Base-by-base conservation (phyloP, 345 rosid species). In the Sonneratia caseolaris region DNA sequence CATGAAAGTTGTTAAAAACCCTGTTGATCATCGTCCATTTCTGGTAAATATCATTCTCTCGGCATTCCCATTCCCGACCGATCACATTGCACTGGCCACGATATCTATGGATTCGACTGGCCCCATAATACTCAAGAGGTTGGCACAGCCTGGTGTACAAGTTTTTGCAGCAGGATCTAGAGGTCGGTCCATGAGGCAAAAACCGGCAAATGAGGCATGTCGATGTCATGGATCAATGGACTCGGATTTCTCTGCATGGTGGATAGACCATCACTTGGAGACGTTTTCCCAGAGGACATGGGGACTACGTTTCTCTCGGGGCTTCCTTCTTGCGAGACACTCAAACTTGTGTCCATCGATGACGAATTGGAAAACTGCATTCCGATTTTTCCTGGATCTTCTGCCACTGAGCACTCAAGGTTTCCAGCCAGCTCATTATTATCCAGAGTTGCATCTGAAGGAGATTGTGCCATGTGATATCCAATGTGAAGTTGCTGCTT, bases 151-250 rank as follows among this genome's bases (percentile, higher is more conserved):
- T 11, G 51, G n/a, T 53, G 57, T 19, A 18, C 15, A 53, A 13
- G 3, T 19, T 8, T 22, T 2, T 2, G 21, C 5, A 6, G 37
- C 37, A 22, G 18, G 35, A 56, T 56, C 84, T 84, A 90, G 27
- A 87, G 81, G 81, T 92, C 98, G 47, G 93, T 87, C 96, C 95
- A 90, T 16, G 89, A 89, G 81, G 97, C 90, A 68, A 87, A 90
- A 77, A 87, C 84, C 47, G 98, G 90, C 85, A 87, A 75, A 71
- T 84, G 86, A 82, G 96, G 88, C 82, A 84, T 57, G 48, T 85
- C 62, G 1, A 61, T 13, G 36, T 61, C 36, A 2, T 15, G 65
- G 65, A 61, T 61, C 65, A 35, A 61, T 24, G 65, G 24, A 61
- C 37, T 61, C 37, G 14, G 11, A 11, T 27, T 61, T 22, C 24